phyloP scores from a whole-genome alignment of 805 yeast genomes.

The Ogataea trehaloabstinens region DNA sequence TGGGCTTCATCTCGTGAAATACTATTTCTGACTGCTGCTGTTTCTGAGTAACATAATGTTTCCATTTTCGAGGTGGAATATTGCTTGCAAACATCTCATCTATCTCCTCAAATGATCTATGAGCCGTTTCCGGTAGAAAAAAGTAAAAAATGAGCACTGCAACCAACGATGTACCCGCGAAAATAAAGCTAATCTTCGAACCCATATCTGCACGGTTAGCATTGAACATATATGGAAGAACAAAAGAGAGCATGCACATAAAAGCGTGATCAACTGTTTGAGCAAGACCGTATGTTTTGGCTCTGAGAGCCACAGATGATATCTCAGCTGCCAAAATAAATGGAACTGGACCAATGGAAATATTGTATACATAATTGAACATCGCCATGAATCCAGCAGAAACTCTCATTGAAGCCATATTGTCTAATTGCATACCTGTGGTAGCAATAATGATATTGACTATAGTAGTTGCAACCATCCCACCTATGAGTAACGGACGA shows the following conservation, averaged over 20 bases:
- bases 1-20: neutral
- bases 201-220: conserved; percentile 45
- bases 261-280: conserved; percentile 31
- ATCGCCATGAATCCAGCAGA: conserved; percentile 27
- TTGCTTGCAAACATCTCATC: conserved; percentile 48
- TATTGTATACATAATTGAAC: conserved; percentile 27
- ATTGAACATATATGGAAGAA: conserved; percentile 50
- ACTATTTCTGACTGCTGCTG: conserved; percentile 3
- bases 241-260: conserved; percentile 35
- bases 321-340: conserved; percentile 35
- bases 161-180: conserved; percentile 37
- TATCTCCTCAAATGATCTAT: conserved; percentile 58
- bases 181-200: conserved; percentile 49
- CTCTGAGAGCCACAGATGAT: conserved; percentile 38
- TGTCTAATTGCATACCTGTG: conserved; percentile 19
- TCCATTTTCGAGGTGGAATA: conserved; percentile 33
- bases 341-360: conserved; percentile 31
- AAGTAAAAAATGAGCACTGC: conserved; percentile 44
- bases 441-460: conserved; percentile 28
- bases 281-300: conserved; percentile 39
- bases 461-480: conserved; percentile 25
- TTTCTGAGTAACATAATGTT: conserved; percentile 7
- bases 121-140: conserved; percentile 58
- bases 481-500: conserved; percentile 28
- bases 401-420: conserved; percentile 29